These are phyloP conservation scores for Wickerhamomyces sp. DNA, from an alignment of 1,139 yeast species.

Conservation along the genomic window DNA sequence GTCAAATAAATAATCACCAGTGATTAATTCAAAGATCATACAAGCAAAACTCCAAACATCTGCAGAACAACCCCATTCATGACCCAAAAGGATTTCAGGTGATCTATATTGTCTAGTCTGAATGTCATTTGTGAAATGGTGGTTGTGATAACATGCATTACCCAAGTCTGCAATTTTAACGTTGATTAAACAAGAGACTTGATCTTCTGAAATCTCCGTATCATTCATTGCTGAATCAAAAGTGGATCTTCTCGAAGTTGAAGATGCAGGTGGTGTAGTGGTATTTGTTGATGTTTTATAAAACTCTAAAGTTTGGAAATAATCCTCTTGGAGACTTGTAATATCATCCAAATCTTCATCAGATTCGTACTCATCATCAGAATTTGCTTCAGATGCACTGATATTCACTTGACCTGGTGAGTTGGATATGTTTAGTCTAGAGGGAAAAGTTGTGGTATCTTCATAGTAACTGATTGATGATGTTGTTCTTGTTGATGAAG, in stretches of 20 bases:
- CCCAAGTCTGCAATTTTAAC: slow-evolving; percentile 84
- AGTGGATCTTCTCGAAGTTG: slow-evolving; percentile 6
- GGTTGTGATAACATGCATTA: slow-evolving; percentile 72
- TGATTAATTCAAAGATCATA: slow-evolving; percentile 70
- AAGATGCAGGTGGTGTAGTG: slow-evolving; percentile 1
- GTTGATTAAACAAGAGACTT: slow-evolving; percentile 29
- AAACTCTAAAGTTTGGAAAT: slow-evolving; percentile 5
- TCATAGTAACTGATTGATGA: slow-evolving; percentile 15
- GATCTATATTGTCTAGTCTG: slow-evolving; percentile 85
- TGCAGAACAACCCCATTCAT: slow-evolving; percentile 77
- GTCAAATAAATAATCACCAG: slow-evolving; percentile 83
- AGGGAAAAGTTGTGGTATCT: slow-evolving; percentile 4
- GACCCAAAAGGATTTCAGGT: slow-evolving; percentile 67
- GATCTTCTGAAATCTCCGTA: slow-evolving; percentile 9
- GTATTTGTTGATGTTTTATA: slow-evolving; percentile 10
- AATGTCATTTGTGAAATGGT: slow-evolving; percentile 77
- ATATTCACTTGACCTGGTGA: slow-evolving; percentile 9
- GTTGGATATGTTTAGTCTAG: slow-evolving; percentile 4
- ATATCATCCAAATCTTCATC: slow-evolving; percentile 4
- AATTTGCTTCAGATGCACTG: slow-evolving; percentile 17
- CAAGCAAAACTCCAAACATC: slow-evolving; percentile 88
- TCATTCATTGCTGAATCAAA: neutral
- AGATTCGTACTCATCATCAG: slow-evolving; percentile 19
- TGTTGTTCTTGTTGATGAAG: slow-evolving; percentile 5
- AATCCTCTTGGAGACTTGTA: neutral